Conservation (phyloP, 2,329 filamentous ascomycete species). For the Nemania serpens region DNA sequence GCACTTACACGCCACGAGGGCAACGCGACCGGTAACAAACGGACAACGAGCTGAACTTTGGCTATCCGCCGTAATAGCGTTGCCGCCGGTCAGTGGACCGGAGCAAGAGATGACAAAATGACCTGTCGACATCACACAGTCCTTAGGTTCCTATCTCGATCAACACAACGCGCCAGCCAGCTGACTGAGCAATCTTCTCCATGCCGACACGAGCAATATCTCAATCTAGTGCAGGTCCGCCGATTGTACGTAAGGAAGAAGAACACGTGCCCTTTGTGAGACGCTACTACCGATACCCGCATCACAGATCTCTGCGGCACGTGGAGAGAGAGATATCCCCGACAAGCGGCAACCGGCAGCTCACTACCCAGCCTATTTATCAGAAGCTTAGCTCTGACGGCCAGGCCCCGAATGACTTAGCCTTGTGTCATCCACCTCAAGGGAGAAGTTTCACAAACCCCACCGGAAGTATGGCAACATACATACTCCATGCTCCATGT, state of each 20-base stretch:
- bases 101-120: background rate
- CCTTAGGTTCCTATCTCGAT: background rate
- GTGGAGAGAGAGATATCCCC: too few relatives aligned
- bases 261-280: background rate
- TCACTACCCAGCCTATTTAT: background rate
- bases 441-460: background rate
- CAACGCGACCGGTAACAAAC: too few relatives aligned
- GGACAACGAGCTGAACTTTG: background rate
- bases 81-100: background rate
- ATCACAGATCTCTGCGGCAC: background rate
- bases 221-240: too few relatives aligned
- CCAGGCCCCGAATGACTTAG: too few relatives aligned
- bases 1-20: background rate
- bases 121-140: background rate
- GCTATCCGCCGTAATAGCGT: background rate
- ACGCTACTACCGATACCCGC: background rate
- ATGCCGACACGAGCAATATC: background rate
- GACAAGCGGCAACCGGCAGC: background rate
- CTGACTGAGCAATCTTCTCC: background rate
- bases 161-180: background rate
- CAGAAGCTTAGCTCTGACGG: too few relatives aligned
- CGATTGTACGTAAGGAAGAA: background rate
- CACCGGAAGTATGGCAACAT: background rate
- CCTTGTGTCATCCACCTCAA: background rate
- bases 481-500: too few relatives aligned